Base-by-base conservation (phyloP, 805 yeast genomes). In the Kodamaea leandrae region DNA sequence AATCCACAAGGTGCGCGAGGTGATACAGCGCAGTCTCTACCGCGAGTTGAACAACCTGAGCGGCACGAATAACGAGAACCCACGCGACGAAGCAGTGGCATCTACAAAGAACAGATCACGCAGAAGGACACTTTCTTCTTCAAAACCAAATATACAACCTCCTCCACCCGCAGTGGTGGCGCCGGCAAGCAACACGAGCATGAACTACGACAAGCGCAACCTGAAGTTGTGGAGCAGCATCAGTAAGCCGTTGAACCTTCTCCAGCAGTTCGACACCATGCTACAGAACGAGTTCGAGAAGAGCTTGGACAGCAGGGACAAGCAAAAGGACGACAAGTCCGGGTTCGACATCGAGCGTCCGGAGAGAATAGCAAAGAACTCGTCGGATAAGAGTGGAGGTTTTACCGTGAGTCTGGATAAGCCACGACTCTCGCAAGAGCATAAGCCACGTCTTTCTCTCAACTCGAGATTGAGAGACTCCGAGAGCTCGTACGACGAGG, bases 261-360 rank as follows among this genome's bases (percentile, higher is more conserved):
- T 83, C 35, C 86, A 80, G 49, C 86, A 80, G 46, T 74, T 83
- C 52, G 91, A 83, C 55, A 78, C 75, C 39, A 66, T 81, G 58
- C 63, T 83, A 23, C 86, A 79, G 53, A 75, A 71, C 43, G 89
- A 83, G 55, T 66, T 83, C 42, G 89, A 82, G 48, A 78, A 73
- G 39, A 30, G 33, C 21, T 30, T 30, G 33, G 33, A 36, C 29
- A 12, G 29, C 29, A n/a, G 12, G 10, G 29, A 23, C 14, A 24
- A 5, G 23, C 6, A 23, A n/a, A 4, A 21, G 8, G 29, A 20
- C 9, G 25, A 21, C 6, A 21, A 7, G 25, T 6, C 10, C 9
- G 25, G 6, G 25, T 6, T 7, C 9, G 18, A 10, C 5, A 14
- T 28, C 8, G 32, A 28, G 17, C n/a, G 32, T 9, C 32, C 32